phyloP scores from a whole-genome alignment of 495 filamentous ascomycete species.

The Talaromyces liani region DNA sequence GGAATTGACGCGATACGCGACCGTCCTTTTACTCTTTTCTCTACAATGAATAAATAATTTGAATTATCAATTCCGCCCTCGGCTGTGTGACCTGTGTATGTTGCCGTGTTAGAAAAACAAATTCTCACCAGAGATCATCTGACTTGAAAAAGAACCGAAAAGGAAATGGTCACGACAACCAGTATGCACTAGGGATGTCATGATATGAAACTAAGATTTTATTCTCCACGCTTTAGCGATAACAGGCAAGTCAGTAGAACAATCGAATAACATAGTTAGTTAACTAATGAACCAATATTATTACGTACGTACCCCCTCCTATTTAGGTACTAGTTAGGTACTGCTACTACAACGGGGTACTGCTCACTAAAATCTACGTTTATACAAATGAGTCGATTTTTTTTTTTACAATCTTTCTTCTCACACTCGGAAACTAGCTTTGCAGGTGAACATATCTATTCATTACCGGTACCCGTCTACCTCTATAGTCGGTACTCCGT shows the following conservation, averaged over 20 bases:
- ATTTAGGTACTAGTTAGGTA: too few relatives aligned
- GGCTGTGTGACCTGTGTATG: not conserved
- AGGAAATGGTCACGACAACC: slow-evolving; percentile 26
- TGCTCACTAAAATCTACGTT: too few relatives aligned
- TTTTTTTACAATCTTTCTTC: too few relatives aligned
- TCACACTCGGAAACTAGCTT: too few relatives aligned
- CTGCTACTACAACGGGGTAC: too few relatives aligned
- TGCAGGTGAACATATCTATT: too few relatives aligned
- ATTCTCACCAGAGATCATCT: not conserved
- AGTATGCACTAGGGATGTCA: not conserved
- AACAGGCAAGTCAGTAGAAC: not conserved
- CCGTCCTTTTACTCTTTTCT: not conserved
- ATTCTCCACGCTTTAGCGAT: not conserved
- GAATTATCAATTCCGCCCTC: not conserved
- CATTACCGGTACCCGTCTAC: too few relatives aligned
- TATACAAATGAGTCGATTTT: too few relatives aligned
- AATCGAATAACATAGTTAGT: not conserved
- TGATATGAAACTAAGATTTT: not conserved
- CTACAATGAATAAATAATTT: not conserved
- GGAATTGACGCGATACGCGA: not conserved
- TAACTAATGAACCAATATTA: not conserved
- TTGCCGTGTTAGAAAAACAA: not conserved
- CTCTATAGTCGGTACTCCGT: too few relatives aligned
- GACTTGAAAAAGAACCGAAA: not conserved
- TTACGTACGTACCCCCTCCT: not conserved